Evolutionary conservation across 495 filamentous ascomycete genomes (phyloP), one percentile per base, ranked within the genome.

Genomic region (Aspergillus sclerotiicarbonarius): DNA sequence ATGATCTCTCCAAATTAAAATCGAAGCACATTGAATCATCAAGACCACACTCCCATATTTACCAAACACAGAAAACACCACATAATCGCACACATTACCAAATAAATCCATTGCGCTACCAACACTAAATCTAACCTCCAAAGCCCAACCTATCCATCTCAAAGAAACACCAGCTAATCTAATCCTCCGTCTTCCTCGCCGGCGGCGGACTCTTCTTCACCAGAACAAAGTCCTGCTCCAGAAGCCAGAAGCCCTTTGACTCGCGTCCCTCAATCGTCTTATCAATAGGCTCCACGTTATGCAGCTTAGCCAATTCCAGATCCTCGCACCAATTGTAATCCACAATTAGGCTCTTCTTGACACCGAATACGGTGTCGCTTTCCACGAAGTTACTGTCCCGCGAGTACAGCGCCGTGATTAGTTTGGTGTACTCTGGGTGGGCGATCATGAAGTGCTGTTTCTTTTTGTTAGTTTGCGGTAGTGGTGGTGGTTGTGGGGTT

Each of bases 301-400:
- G 79, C 61, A 81, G 67, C 57, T 77, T 68, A 19, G 82, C 79
- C 45, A 85, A 77, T 46, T 79, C 80, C 21, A 77, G 73, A 46
- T 84, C 78, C 49, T 82, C 77, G 9, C 84, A 83, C 30, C 78
- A 81, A 6, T 71, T 76, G 0, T 89, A 71, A 55, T 89, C 87
- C 29, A 92, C 75, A 19, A 93, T 72, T 18, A 94, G 74, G 32
- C 82, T 86, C 66, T 87, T 75, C 67, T 95, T 94, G 37, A 94
- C 90, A 15, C 90, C 90, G 62, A 94, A 94, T 7, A 94, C 90
- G 1, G 89, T 85, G 63, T 95, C 90, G 0, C 87, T 88, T 1
- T 82, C 86, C 71, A 90, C 88, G 66, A 92, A 93, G 0, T 86
- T 86, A 60, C 91, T 88, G 8, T 82, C 84, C 7, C 85, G 82